Conservation (phyloP, 257 asterid species). For the Galeopsis tetrahit region DNA sequence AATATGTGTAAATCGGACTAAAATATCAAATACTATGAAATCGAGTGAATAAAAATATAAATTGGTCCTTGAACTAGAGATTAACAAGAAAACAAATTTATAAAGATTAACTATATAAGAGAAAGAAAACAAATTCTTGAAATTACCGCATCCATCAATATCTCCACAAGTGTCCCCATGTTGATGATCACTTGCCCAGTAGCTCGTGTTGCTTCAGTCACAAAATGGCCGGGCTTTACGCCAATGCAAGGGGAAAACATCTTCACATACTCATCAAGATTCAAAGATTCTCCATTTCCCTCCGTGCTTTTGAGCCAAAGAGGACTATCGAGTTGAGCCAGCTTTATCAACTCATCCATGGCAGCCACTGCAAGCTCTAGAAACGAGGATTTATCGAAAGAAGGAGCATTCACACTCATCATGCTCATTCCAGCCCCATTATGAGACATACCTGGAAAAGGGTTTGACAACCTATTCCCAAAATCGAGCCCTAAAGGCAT, state of each 20-base stretch:
- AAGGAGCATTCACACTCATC: slow-evolving; percentile 41
- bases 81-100: not conserved
- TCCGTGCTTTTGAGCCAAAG: slow-evolving; percentile 63
- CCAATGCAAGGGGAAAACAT: slow-evolving; percentile 67
- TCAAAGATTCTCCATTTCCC: slow-evolving; percentile 59
- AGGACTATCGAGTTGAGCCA: slow-evolving; percentile 66
- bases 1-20: too few relatives aligned
- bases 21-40: not conserved
- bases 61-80: too few relatives aligned
- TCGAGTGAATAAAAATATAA: not conserved
- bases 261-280: slow-evolving; percentile 68
- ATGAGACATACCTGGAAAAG: slow-evolving; percentile 39
- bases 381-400: slow-evolving; percentile 55
- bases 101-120: not conserved
- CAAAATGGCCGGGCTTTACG: slow-evolving; percentile 51
- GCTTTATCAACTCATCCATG: slow-evolving; percentile 72
- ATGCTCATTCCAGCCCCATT: slow-evolving; percentile 40
- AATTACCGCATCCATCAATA: slow-evolving; percentile 74
- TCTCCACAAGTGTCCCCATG: slow-evolving; percentile 57
- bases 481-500: slow-evolving; percentile 62
- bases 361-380: slow-evolving; percentile 66
- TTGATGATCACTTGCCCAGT: slow-evolving; percentile 56
- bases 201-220: slow-evolving; percentile 74
- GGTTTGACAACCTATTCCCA: slow-evolving; percentile 45
- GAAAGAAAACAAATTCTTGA: not conserved